A percentile compares a stretch with the other conserved stretches of the same genome.
phyloP scores from a whole-genome alignment of 179 eudicot genomes.

The Camellia oleifera region DNA sequence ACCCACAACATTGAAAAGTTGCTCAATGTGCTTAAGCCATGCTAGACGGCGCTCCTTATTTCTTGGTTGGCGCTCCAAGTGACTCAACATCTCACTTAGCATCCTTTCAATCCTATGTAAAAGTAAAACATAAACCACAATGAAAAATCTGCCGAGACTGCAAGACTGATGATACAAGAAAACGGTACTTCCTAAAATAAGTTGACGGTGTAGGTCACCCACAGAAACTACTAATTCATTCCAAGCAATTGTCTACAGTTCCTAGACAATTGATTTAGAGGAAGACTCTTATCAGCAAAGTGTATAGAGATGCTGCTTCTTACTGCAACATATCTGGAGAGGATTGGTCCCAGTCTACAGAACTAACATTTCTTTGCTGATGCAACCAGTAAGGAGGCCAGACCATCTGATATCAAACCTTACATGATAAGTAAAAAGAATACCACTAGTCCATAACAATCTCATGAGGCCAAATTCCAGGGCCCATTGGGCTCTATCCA shows the following conservation, averaged over 20 bases:
- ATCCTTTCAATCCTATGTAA: conserved; percentile 74
- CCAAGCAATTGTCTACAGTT: neutral
- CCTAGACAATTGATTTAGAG: neutral
- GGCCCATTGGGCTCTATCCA: neutral
- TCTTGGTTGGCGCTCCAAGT: conserved; percentile 90
- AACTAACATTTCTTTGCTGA: neutral
- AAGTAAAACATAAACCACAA: conserved; percentile 3
- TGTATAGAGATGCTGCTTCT: neutral
- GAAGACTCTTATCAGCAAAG: neutral
- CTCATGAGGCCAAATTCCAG: neutral
- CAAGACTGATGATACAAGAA: conserved; percentile 1
- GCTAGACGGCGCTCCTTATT: conserved; percentile 74
- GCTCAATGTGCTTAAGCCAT: conserved; percentile 81
- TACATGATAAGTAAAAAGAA: neutral
- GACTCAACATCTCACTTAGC: conserved; percentile 87
- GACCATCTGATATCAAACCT: neutral
- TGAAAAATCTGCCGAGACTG: conserved; percentile 5
- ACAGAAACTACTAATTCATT: conserved; percentile 4
- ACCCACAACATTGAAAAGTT: conserved; percentile 61
- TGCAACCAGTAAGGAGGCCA: neutral
- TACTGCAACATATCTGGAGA: neutral
- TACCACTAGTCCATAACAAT: neutral
- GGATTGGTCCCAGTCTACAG: neutral
- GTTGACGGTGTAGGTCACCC: neutral
- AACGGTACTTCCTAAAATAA: neutral